Base-by-base conservation (phyloP, 768 basidiomycete genomes). In the Lyophyllum semitale region DNA sequence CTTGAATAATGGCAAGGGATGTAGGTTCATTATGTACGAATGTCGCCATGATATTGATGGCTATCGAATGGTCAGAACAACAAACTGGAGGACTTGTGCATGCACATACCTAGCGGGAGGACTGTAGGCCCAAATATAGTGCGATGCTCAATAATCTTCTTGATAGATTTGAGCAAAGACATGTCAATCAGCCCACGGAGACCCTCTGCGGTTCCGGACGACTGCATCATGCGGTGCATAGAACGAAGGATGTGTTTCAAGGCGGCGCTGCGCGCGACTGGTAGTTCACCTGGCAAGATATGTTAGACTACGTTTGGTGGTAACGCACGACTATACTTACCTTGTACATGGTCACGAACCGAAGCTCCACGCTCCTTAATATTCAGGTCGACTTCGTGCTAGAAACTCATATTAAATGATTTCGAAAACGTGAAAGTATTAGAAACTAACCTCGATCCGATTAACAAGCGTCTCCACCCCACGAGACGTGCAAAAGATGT, bases 11-110 rank as follows among this genome's bases (percentile, higher is more conserved):
- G 2, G 85, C 77, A 53, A 99, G 75, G 15, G 93, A 97, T 0
- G 95, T 98, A 7, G 97, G 97, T 69, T 99, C 97, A 60, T 98
- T 99, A 77, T 99, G 96, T 8, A 98, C 87, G 71, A 98, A 98
- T 0, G 94, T 94, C 13, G 94, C 87, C 87, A 97, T 93, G 65
- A 95, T 89, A 68, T 95, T 94, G 76, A 95, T 92, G 4, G 92
- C 94, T 92, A 9, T 9, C 49, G 7, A 42, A 51, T 20, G 6
- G 32, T 30, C 17, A 60, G 66, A 49, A 66, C 29, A 54, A 4
- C 26, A 4, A 23, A 17, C 13, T n/a, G 38, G 8, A 38, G 29
- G 4, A 20, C 23, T 9, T 15, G 17, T 46, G 12, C 1, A 57
- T 44, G 15, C 26, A 74, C 84, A 32, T 69, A 94, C 94, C 90